phyloP scores from a whole-genome alignment of 139 green algal genomes.

The Spirogloea muscicola region DNA sequence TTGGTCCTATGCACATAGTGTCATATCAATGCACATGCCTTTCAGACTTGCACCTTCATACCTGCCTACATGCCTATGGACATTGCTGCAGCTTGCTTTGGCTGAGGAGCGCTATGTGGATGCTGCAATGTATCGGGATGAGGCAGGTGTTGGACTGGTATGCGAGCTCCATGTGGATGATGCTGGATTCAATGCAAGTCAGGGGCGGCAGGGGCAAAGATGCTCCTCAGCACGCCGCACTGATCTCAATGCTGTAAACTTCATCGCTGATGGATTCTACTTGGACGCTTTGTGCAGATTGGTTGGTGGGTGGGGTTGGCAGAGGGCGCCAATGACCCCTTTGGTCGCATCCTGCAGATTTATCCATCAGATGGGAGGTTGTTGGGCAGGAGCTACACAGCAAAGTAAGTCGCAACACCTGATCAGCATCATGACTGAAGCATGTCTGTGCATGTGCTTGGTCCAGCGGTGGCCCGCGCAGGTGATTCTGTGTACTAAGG shows the following conservation, averaged over 20 bases:
- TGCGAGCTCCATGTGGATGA: neutral
- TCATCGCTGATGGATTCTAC: neutral
- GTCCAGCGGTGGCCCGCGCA: neutral
- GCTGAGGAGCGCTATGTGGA: constrained; percentile 34
- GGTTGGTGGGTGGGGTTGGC: constrained; percentile 33
- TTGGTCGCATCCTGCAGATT: constrained; percentile 29
- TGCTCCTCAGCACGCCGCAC: neutral
- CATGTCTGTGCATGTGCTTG: neutral
- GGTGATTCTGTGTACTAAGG: no score
- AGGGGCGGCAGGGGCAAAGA: neutral
- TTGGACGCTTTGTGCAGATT: constrained; percentile 24
- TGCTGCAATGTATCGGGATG: constrained; percentile 16
- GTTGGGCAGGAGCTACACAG: constrained; percentile 19
- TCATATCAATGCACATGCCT: neutral
- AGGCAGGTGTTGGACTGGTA: constrained; percentile 15
- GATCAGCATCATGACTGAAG: neutral
- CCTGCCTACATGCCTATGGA: constrained; percentile 75
- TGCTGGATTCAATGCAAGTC: neutral
- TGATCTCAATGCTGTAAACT: neutral
- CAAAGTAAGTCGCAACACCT: constrained; percentile 17
- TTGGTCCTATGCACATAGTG: neutral
- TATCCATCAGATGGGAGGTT: constrained; percentile 2
- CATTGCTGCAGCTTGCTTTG: constrained; percentile 51
- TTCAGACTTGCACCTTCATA: neutral
- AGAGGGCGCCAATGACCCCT: constrained; percentile 10